Evolutionary conservation across 495 filamentous ascomycete genomes (phyloP), one percentile per base, ranked within the genome.

Genomic region (Symbiotaphrina buchneri): DNA sequence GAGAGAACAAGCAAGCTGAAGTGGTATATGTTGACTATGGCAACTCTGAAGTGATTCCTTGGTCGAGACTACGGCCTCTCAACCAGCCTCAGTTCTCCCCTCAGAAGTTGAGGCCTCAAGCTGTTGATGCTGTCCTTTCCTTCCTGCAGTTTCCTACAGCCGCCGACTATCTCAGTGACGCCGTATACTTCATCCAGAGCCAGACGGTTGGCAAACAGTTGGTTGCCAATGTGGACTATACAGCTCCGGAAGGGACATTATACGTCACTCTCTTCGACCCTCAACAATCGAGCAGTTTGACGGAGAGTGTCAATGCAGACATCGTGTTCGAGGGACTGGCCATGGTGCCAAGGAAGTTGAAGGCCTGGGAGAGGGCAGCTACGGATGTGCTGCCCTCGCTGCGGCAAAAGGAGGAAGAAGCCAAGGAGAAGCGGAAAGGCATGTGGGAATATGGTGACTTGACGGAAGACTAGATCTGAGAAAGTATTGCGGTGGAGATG

Each of bases 401-500:
- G 34, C 68, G 56, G 37, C 59, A 63, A 42, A 64, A 65, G 34
- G 71, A 92, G 55, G 53, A 61, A 10, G 59, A 70, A 51, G 87
- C 90, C 3, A 87, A 80, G 61, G 49, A 59, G 6, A 67, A 67
- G 37, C 65, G 77, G 34, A 59, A 67, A 32, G 90, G 90, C 5
- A 85, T 93, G 60, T 95, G 83, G 83, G 84, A 95, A 59, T 95
- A 95, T 55, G 90, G 90, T 35, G 90, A 95, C 52, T 56, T 90
- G 48, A 83, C 74, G 10, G 81, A 85, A 55, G 83, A 92, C 51
- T 80, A 71, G 34, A 39, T 7, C 13, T 13, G 22, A 25, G 7
- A 7, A 25, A 25, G 22, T 8, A 25, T 25, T n/a, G n/a, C n/a
- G n/a, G n/a, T n/a, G n/a, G n/a, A n/a, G n/a, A n/a, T n/a, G n/a